Evolutionary conservation across 2,329 filamentous ascomycete genomes (phyloP).

Genomic region (Hypoxylon sp.): DNA sequence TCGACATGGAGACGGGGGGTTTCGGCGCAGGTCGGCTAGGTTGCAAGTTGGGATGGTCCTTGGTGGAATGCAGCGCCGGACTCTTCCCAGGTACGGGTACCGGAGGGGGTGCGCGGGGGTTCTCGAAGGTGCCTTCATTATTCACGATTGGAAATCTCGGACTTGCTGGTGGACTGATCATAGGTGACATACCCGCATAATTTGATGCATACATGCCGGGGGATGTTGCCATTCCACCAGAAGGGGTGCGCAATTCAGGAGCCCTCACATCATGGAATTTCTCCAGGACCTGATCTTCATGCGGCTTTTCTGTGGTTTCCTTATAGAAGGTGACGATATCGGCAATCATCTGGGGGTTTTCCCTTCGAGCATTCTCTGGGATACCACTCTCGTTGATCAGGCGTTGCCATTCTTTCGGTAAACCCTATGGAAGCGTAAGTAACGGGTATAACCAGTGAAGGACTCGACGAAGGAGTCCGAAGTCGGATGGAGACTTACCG

Average conservation of each 20-base stretch:
- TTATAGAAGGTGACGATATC: constrained; percentile 98
- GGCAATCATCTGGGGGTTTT: constrained; percentile 94
- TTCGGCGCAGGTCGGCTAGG: constrained; percentile 88
- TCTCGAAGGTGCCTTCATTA: constrained; percentile 95
- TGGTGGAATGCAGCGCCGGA: constrained; percentile 57
- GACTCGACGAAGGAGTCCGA: constrained; percentile 13
- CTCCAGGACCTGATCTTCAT: constrained; percentile 91
- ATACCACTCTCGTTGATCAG: constrained; percentile 96
- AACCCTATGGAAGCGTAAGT: constrained; percentile 68
- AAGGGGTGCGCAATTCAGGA: constrained; percentile 61
- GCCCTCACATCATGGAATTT: constrained; percentile 92
- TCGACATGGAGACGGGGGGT: constrained; percentile 76
- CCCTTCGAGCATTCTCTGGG: constrained; percentile 92
- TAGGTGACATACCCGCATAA: constrained; percentile 69
- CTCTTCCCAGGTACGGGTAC: constrained; percentile 73
- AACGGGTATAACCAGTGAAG: constrained; percentile 28
- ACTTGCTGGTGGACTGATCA: constrained; percentile 84
- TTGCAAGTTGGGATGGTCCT: constrained; percentile 71
- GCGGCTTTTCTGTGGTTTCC: constrained; percentile 83
- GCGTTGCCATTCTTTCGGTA: constrained; percentile 98
- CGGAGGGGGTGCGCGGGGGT: constrained; percentile 91
- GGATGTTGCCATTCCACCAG: constrained; percentile 61
- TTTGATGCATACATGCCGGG: constrained; percentile 67
- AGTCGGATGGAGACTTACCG: constrained; percentile 68
- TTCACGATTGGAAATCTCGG: constrained; percentile 87